These are phyloP conservation scores for Alternaria panax DNA, from an alignment of 2,329 filamentous ascomycete species.

Conservation along the genomic window DNA sequence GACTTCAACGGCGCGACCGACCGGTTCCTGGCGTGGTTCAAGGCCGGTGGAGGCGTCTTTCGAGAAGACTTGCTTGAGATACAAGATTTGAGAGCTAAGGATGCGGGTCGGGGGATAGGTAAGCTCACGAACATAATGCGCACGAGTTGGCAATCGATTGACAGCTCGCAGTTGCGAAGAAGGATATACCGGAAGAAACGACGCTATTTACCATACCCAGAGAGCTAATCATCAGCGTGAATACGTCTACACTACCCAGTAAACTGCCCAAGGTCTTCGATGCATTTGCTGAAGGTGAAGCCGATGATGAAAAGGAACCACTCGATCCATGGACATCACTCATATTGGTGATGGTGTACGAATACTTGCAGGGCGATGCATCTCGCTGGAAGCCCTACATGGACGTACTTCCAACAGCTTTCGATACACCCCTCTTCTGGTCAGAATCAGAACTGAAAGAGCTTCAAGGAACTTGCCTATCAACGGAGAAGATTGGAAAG, in stretches of 20 bases:
- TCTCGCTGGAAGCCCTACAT: slow-evolving; percentile 36
- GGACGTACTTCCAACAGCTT: slow-evolving; percentile 26
- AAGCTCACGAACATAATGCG: neutral
- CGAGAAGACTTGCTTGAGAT: slow-evolving; percentile 32
- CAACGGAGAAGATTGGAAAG: slow-evolving; percentile 31
- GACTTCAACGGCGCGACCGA: slow-evolving; percentile 28
- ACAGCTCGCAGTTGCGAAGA: slow-evolving; percentile 20
- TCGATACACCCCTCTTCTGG: slow-evolving; percentile 38
- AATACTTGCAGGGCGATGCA: slow-evolving; percentile 26
- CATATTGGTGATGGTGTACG: slow-evolving; percentile 32
- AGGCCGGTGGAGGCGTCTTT: slow-evolving; percentile 28
- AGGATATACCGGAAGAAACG: slow-evolving; percentile 26
- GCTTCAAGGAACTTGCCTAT: slow-evolving; percentile 28
- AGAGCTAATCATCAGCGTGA: slow-evolving; percentile 28
- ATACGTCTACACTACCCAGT: slow-evolving; percentile 26
- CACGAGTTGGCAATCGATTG: neutral
- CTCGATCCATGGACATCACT: slow-evolving; percentile 32
- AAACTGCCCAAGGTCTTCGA: slow-evolving; percentile 29
- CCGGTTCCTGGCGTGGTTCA: slow-evolving; percentile 31
- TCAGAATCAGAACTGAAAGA: slow-evolving; percentile 27
- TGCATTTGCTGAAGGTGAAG: slow-evolving; percentile 12
- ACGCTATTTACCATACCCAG: slow-evolving; percentile 32
- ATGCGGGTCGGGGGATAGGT: slow-evolving; percentile 35
- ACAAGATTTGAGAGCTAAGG: slow-evolving; percentile 25
- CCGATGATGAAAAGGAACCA: slow-evolving; percentile 22